phyloP scores from a whole-genome alignment of 176 grass and related monocot species.

The Zoysia japonica region DNA sequence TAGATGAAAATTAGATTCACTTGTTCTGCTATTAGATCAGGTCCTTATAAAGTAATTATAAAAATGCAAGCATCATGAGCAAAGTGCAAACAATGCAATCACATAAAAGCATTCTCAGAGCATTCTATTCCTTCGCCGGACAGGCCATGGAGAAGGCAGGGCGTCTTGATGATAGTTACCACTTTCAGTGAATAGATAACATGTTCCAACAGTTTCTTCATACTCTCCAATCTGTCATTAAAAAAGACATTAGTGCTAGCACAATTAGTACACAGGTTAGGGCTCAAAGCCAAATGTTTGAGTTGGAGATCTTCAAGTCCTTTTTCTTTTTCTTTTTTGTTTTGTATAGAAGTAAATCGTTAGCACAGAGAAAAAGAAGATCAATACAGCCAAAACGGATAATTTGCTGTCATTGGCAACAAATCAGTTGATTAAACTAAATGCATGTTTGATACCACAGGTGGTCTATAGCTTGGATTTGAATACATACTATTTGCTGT shows the following conservation, averaged over 20 bases:
- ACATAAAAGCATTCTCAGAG: not conserved
- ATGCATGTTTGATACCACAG: no score
- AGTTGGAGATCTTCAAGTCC: no score
- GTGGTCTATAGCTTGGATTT: no score
- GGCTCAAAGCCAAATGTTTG: no score
- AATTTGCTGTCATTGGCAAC: no score
- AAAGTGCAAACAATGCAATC: not conserved
- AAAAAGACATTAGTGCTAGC: slow-evolving; percentile 2
- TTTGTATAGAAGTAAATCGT: no score
- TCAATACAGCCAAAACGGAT: no score
- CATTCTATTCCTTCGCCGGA: not conserved
- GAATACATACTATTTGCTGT: no score
- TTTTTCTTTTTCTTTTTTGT: no score
- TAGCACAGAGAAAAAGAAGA: no score
- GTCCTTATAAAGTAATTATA: not conserved
- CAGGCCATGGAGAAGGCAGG: not conserved
- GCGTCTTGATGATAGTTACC: slow-evolving; percentile 36
- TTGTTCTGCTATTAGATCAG: not conserved
- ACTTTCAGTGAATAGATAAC: slow-evolving; percentile 74
- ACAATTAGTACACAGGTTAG: no score
- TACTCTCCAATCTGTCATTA: slow-evolving; percentile 79
- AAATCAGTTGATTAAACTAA: no score
- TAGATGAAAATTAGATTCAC: slow-evolving; percentile 5
- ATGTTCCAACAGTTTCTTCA: slow-evolving; percentile 79
- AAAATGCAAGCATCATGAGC: not conserved